These are phyloP conservation scores for Lophium mytilinum DNA, from an alignment of 495 filamentous ascomycete genomes.

Conservation along the genomic window DNA sequence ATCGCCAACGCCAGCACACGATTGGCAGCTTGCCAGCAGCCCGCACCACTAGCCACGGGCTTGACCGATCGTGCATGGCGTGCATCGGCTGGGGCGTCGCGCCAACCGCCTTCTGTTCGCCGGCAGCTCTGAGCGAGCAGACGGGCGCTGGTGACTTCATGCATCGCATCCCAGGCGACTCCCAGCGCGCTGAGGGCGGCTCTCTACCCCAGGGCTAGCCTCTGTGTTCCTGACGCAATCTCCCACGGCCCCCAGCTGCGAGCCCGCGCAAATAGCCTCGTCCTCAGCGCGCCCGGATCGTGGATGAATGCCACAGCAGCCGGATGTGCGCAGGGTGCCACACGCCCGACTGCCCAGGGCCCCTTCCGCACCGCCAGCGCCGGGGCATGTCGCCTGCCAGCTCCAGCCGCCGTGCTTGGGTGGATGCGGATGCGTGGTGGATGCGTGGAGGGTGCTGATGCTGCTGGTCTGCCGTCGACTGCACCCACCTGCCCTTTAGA, in stretches of 20 bases:
- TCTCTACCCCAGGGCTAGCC: constrained; percentile 22
- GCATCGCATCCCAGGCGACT: not conserved
- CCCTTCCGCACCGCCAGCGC: too few relatives aligned
- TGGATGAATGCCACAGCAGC: constrained; percentile 1
- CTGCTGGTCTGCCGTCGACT: not conserved
- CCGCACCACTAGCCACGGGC: constrained; percentile 2
- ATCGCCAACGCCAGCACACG: not conserved
- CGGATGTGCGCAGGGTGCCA: too few relatives aligned
- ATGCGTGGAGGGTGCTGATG: not conserved
- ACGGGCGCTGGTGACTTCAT: constrained; percentile 9
- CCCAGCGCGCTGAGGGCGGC: constrained; percentile 16
- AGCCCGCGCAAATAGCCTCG: too few relatives aligned
- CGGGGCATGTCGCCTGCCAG: too few relatives aligned
- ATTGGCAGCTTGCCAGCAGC: constrained; percentile 3
- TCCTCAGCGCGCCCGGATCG: constrained; percentile 17
- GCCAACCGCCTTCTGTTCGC: not conserved
- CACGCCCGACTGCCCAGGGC: too few relatives aligned
- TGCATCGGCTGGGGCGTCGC: constrained; percentile 2
- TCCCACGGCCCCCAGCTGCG: not conserved
- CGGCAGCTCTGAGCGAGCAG: not conserved
- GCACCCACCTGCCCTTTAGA: constrained; percentile 9
- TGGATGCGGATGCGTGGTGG: not conserved
- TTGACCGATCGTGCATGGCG: constrained; percentile 15
- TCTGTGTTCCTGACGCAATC: constrained; percentile 27
- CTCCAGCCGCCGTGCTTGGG: too few relatives aligned